Evolutionary conservation across 352 stramenopile species (phyloP), one percentile per base, ranked within the genome.

Genomic region (Phytophthora pini): DNA sequence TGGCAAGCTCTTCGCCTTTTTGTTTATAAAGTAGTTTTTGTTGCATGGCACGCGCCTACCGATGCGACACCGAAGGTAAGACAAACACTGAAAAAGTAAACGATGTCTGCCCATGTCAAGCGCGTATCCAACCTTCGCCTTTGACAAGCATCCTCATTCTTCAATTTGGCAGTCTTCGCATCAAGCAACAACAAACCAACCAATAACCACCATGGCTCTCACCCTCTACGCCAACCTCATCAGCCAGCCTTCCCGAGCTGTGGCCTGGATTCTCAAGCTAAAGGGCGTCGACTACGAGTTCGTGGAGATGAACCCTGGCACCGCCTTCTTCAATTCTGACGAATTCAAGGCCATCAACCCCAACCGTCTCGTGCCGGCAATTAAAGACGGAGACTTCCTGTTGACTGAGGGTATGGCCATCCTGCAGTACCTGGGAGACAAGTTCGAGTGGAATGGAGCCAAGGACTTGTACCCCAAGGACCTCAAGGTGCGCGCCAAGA

Each of bases 191-290:
- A 4, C 27, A 60, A 20, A 8, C 15, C 15, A 17, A 51, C 4
- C 39, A 50, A 20, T 20, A 20, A 50, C 1, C 24, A 48, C 12
- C 6, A 83, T 83, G 74, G 40, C 49, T 15, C 61, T 87, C 57
- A 84, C 76, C 56, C 72, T 90, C 15, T 88, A 86, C 77, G 79
- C 70, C 26, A 86, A 88, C 68, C 58, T 79, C 47, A 67, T 87
- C 65, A 90, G 81, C 54, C 81, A 90, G 68, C 81, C 79, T 6
- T 74, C 65, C 44, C 65, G 68, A 27, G 22, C 70, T 10, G 73
- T 85, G 36, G 62, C 51, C 0, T 87, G 74, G 74, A 39, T 76
- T 24, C 72, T 85, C 60, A 76, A 82, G 59, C 48, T 82, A 62
- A 88, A 85, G 57, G 53, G 62, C 9, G 48, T 80, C 24, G 68